phyloP scores from a whole-genome alignment of 768 basidiomycete species.

The Lyophyllum atratum region DNA sequence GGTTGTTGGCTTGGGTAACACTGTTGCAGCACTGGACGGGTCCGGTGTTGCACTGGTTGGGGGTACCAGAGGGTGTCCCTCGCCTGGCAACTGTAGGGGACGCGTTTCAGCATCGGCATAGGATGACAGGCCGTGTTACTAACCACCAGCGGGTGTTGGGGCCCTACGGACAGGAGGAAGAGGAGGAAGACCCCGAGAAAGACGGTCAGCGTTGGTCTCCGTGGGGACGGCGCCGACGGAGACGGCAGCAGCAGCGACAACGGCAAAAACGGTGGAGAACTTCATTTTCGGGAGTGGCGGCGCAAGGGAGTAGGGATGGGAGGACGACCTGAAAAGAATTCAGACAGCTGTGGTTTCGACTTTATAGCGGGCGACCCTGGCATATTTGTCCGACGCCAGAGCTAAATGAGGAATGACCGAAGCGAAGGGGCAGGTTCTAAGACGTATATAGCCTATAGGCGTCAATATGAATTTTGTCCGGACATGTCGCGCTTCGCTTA shows the following conservation, averaged over 20 bases:
- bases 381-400: conserved; percentile 4
- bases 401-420: conserved; percentile 9
- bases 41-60: conserved; percentile 42
- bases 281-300: conserved; percentile 33
- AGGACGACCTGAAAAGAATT: conserved; percentile 10
- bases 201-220: conserved; percentile 53
- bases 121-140: conserved; percentile 8
- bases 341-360: background rate
- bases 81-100: conserved; percentile 35
- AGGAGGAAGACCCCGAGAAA: conserved; percentile 54
- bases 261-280: conserved; percentile 38
- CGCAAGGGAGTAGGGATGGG: conserved; percentile 11
- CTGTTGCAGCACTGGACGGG: conserved; percentile 45
- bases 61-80: conserved; percentile 33
- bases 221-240: conserved; percentile 34
- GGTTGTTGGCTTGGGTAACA: conserved; percentile 18
- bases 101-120: background rate
- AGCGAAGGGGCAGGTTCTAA: conserved; percentile 15
- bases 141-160: conserved; percentile 34
- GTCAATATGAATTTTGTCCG: background rate
- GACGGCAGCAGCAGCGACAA: conserved; percentile 38
- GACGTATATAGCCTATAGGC: conserved; percentile 9
- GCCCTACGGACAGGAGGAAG: conserved; percentile 44
- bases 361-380: conserved; percentile 12
- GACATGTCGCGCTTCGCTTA: background rate